Evolutionary conservation across 208 protist species (phyloP), one percentile per base, ranked within the genome.

Genomic region (Trypanosomatidae sp.): DNA sequence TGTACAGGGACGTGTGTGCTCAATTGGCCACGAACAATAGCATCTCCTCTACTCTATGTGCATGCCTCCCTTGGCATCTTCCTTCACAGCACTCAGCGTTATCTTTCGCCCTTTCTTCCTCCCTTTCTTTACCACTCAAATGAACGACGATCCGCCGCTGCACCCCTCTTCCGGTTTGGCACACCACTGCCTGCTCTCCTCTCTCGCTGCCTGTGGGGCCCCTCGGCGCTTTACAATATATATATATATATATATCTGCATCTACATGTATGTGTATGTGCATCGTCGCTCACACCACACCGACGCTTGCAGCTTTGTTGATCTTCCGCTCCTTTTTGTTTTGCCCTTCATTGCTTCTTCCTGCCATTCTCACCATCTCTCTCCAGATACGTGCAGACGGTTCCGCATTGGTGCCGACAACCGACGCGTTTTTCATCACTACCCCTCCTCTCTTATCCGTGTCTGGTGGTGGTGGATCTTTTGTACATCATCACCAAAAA

Each of bases 81-180:
- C 22, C 25, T 65, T 44, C 33, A 10, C 33, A 39, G n/a, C 39
- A 17, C 39, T 65, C 22, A 25, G 3, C 39, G 25, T 25, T 10
- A n/a, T 5, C 9, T 69, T 69, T 55, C 15, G n/a, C 25, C 6
- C 5, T 33, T 25, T 41, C 33, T 39, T 12, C 60, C 22, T 19
- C 10, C 17, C n/a, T 5, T 22, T 66, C 36, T 66, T 66, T 10
- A 39, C 19, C 10, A 36, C 73, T 33, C 43, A 39, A 64, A 47
- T 44, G 59, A 52, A 76, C 28, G 8, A 33, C 25, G n/a, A 60
- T 81, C 25, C 8, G 41, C 41, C 22, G 60, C 36, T 46, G 33
- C 39, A 25, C 60, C 39, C 15, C n/a, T 46, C 19, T 65, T 41
- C 5, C 39, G 33, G 41, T 65, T 44, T 44, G 19, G 22, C n/a